Base-by-base conservation (phyloP, 2,329 filamentous ascomycete species). In the Thermoascus crustaceus region DNA sequence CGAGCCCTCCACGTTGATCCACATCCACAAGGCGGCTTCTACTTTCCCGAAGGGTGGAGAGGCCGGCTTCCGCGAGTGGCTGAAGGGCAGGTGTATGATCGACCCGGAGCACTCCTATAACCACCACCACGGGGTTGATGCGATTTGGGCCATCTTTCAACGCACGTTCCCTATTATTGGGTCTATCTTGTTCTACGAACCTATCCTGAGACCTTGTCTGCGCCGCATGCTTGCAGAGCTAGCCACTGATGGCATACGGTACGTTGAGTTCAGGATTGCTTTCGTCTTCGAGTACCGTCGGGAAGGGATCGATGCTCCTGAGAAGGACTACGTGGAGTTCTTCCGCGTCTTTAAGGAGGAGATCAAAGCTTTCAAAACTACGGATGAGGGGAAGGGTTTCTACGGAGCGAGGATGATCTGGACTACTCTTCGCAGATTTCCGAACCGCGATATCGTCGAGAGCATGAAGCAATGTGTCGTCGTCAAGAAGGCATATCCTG, bases 391-490 rank as follows among this genome's bases (percentile, higher is more conserved):
- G 2, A 70, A 78, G 40, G 69, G 69, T 0, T 95, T 96, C 61
- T 94, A 86, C 81, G 89, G 87, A 8, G 69, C 83, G 8, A 73
- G 85, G 7, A 76, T 87, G 48, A 94, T 94, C 47, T 94, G 86
- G 85, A 89, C 86, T 0, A 76, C 75, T 1, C 64, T 88, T 30
- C 78, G 88, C 25, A 65, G 64, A 18, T 69, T 76, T 34, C 69
- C 75, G 17, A 80, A 80, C 10, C 76, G 78, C 31, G 59, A 67
- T 9, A 76, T 95, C 30, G 68, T 87, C 13, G 74, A 87, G 44
- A 78, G 77, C 58, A 95, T 95, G 88, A 83, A 89, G 54, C 67
- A 83, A 44, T 95, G 88, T 60, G 85, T 96, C 48, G 71, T 75
- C 4, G 80, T 84, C 48, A 95, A 95, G 62, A 66, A 82, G 36